Conservation (phyloP, 192 early-diverging fungal genomes). For the Rhizoclosmatium globosum region DNA sequence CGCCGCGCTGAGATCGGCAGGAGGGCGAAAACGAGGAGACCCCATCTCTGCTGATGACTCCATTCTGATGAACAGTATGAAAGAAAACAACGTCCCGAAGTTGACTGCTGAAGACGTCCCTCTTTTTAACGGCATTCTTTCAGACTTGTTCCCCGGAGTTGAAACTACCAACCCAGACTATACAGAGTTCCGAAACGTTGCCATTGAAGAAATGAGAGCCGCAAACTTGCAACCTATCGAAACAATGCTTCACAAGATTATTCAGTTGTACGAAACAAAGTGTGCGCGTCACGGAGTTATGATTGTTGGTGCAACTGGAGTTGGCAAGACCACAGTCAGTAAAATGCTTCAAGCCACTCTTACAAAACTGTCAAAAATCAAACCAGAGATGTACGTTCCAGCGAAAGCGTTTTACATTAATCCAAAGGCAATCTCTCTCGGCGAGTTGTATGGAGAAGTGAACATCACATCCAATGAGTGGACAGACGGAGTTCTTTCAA, state of each 20-base stretch:
- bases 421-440: slow-evolving; percentile 63
- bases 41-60: slow-evolving; percentile 58
- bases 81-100: slow-evolving; percentile 69
- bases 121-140: slow-evolving; percentile 63
- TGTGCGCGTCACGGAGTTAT: slow-evolving; percentile 64
- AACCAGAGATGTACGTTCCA: slow-evolving; percentile 49
- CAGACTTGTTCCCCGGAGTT: slow-evolving; percentile 67
- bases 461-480: slow-evolving; percentile 66
- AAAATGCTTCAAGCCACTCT: slow-evolving; percentile 61
- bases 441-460: slow-evolving; percentile 66
- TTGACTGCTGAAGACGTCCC: slow-evolving; percentile 69
- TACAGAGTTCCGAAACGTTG: slow-evolving; percentile 54
- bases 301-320: slow-evolving; percentile 66
- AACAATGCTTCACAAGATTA: slow-evolving; percentile 57
- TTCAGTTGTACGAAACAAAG: slow-evolving; percentile 68
- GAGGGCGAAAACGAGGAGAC: slow-evolving; percentile 56
- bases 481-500: slow-evolving; percentile 66
- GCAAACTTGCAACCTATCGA: slow-evolving; percentile 52
- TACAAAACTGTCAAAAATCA: slow-evolving; percentile 49
- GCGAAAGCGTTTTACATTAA: slow-evolving; percentile 62
- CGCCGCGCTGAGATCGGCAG: slow-evolving; percentile 58
- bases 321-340: slow-evolving; percentile 63
- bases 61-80: slow-evolving; percentile 59
- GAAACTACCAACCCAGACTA: slow-evolving; percentile 56
- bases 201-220: slow-evolving; percentile 61